These are phyloP conservation scores for Rhizoclosmatium sp. DNA, from an alignment of 192 early-diverging fungal genomes.

Conservation along the genomic window DNA sequence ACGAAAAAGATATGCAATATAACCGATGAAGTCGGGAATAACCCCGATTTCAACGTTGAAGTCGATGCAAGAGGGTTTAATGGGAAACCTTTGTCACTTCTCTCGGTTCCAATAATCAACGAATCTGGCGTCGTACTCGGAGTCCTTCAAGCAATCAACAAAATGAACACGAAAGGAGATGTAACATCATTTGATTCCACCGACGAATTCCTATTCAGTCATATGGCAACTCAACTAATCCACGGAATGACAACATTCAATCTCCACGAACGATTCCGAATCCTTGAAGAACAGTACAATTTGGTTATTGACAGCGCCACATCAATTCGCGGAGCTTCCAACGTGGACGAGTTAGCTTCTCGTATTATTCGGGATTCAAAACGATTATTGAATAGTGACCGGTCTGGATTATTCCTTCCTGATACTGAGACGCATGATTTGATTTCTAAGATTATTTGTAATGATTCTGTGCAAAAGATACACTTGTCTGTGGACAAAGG, in stretches of 20 bases:
- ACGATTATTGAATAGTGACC: conserved; percentile 11
- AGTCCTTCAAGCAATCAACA: conserved; percentile 27
- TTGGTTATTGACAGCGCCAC: conserved; percentile 4
- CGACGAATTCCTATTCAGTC: conserved; percentile 24
- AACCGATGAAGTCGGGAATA: not conserved
- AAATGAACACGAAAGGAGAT: not conserved
- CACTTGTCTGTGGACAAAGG: conserved; percentile 10
- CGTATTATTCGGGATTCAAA: not conserved
- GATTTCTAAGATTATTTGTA: not conserved
- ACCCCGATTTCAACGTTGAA: conserved; percentile 2
- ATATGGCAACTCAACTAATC: conserved; percentile 12
- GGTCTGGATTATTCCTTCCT: conserved; percentile 20
- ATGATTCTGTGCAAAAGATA: not conserved
- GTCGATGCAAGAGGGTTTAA: conserved; percentile 11
- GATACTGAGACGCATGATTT: conserved; percentile 10
- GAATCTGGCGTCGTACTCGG: conserved; percentile 5
- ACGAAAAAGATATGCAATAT: conserved; percentile 5
- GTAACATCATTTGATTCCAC: not conserved
- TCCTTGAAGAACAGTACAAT: conserved; percentile 2
- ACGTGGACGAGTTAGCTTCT: not conserved
- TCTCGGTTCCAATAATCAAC: conserved; percentile 18
- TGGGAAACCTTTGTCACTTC: not conserved
- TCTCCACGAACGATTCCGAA: not conserved
- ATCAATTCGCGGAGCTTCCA: not conserved
- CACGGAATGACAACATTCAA: not conserved